phyloP scores from a whole-genome alignment of 2,329 filamentous ascomycete species.

The Trichoderma guizhouense region DNA sequence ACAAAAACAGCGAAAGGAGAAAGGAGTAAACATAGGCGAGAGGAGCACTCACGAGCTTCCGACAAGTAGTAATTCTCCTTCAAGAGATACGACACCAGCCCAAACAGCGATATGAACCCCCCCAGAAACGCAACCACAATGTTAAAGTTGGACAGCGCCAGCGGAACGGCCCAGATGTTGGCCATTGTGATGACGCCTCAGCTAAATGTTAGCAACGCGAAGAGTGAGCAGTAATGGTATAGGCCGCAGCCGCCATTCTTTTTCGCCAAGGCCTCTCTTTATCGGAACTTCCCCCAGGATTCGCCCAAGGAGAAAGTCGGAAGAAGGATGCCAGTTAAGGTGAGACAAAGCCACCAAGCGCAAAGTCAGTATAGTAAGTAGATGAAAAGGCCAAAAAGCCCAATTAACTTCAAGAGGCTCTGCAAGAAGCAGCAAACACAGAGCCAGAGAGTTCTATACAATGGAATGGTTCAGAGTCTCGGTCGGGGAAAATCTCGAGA shows the following conservation, averaged over 20 bases:
- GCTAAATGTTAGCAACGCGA: slow-evolving; percentile 23
- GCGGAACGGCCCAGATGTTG: slow-evolving; percentile 35
- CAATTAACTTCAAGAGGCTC: neutral
- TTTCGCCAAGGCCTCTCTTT: neutral
- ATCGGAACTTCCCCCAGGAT: too few relatives aligned
- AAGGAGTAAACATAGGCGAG: neutral
- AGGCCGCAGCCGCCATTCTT: neutral
- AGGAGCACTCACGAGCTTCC: slow-evolving; percentile 66
- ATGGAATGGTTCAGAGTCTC: neutral
- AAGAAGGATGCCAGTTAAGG: neutral
- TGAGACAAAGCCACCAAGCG: neutral
- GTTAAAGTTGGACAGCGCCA: slow-evolving; percentile 75
- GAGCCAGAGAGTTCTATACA: neutral
- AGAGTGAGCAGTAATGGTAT: neutral
- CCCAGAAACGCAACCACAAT: slow-evolving; percentile 76
- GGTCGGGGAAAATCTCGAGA: neutral
- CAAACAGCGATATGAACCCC: slow-evolving; percentile 87
- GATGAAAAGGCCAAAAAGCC: neutral
- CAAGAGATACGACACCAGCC: slow-evolving; percentile 80
- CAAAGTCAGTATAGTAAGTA: neutral
- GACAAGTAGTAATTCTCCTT: slow-evolving; percentile 91
- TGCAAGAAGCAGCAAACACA: neutral
- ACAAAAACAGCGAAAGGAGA: neutral
- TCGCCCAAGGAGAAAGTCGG: neutral
- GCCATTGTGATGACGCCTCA: slow-evolving; percentile 22